Evolutionary conservation across 352 stramenopile species (phyloP).

Genomic region (Pythium volutum): DNA sequence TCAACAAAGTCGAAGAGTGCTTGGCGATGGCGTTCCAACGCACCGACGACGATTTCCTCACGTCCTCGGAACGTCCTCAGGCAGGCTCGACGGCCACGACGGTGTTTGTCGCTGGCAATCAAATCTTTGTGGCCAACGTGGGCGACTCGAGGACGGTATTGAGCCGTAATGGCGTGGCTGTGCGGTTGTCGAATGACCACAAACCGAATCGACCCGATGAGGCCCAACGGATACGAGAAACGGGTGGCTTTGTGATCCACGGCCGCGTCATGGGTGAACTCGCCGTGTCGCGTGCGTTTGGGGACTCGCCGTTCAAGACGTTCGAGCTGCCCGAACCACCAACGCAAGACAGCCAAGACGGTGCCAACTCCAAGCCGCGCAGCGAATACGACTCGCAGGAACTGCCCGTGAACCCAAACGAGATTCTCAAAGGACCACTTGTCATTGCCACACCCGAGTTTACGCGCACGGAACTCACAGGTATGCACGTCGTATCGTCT

Average conservation of each 20-base stretch:
- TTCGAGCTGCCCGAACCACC: conserved; percentile 63
- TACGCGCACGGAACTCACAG: conserved; percentile 64
- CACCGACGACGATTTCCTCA: conserved; percentile 73
- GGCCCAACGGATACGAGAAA: conserved; percentile 92
- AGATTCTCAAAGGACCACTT: conserved; percentile 80
- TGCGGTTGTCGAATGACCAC: conserved; percentile 95
- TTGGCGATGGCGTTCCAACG: conserved; percentile 58
- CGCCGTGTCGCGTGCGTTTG: conserved; percentile 77
- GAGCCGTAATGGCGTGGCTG: conserved; percentile 80
- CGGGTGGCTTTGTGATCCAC: conserved; percentile 88
- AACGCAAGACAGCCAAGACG: conserved; percentile 15
- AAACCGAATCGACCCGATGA: conserved; percentile 94
- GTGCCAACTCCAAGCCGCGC: conserved; percentile 41
- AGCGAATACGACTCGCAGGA: conserved; percentile 80
- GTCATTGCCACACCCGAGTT: conserved; percentile 81
- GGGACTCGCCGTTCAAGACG: conserved; percentile 96
- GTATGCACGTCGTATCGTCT: conserved; percentile 14
- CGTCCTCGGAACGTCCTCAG: conserved; percentile 58
- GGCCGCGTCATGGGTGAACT: conserved; percentile 93
- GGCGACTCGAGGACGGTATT: conserved; percentile 95
- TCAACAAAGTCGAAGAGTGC: conserved; percentile 38
- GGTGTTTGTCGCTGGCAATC: conserved; percentile 90
- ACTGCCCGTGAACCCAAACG: conserved; percentile 76
- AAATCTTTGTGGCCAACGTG: conserved; percentile 95
- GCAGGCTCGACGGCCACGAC: conserved; percentile 94